Evolutionary conservation across 805 yeast genomes (phyloP).

Genomic region (Candida hispaniensis): DNA sequence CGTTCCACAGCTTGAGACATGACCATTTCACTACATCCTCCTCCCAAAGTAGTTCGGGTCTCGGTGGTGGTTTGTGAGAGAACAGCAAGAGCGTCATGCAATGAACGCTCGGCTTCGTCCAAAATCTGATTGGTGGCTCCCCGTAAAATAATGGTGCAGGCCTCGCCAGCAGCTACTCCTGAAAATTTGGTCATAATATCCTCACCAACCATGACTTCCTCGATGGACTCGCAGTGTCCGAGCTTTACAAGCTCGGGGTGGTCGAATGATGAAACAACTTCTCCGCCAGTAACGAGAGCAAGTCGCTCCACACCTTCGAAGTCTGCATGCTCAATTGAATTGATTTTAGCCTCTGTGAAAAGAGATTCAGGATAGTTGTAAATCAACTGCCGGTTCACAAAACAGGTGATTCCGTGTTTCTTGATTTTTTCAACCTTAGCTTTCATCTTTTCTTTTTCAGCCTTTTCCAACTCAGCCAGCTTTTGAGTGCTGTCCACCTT

Average conservation of each 20-base stretch:
- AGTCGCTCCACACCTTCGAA: conserved; percentile 96
- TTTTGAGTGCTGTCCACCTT: conserved; percentile 92
- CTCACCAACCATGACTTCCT: conserved; percentile 89
- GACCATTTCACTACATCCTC: conserved; percentile 90
- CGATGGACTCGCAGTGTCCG: conserved; percentile 82
- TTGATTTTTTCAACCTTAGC: conserved; percentile 79
- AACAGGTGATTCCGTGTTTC: conserved; percentile 75
- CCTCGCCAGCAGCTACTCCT: conserved; percentile 93
- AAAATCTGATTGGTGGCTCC: conserved; percentile 96
- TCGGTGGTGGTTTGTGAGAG: conserved; percentile 89
- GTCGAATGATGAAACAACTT: conserved; percentile 94
- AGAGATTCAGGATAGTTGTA: conserved; percentile 97
- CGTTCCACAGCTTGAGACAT: conserved; percentile 96
- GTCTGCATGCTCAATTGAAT: conserved; percentile 95
- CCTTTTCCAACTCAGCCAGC: conserved; percentile 86
- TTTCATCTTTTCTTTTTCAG: conserved; percentile 90
- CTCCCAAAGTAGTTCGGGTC: conserved; percentile 86
- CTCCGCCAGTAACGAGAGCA: conserved; percentile 96
- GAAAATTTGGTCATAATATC: conserved; percentile 81
- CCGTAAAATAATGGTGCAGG: conserved; percentile 89
- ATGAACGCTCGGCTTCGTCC: conserved; percentile 93
- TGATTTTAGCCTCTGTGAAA: conserved; percentile 76
- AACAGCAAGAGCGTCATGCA: conserved; percentile 94
- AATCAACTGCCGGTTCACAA: conserved; percentile 91
- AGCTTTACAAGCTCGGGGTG: conserved; percentile 74